Base-by-base conservation (phyloP, 2,329 filamentous ascomycete species). In the Aspergillus phoenicis region DNA sequence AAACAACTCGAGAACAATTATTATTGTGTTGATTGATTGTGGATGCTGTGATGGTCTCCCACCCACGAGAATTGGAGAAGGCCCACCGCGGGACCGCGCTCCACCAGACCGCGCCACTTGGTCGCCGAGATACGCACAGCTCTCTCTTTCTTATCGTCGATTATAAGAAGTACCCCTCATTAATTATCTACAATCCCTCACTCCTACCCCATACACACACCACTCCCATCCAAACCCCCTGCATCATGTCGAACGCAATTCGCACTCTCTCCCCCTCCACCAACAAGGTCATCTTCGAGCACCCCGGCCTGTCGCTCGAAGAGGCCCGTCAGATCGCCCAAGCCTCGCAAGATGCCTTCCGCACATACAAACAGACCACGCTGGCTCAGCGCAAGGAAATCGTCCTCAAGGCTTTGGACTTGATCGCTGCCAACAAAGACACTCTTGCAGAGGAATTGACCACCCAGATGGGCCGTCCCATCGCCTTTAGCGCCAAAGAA, bases 381-480 rank as follows among this genome's bases (percentile, higher is more conserved):
- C 83, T 97, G 47, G 78, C 83, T 36, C 85, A 93, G 64, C 86
- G 93, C 55, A 89, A 95, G 75, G 83, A 83, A n/a, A 93, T 96
- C 65, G 85, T 97, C 69, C 87, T 86, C 73, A 91, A 90, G 70
- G 93, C 92, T 1, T 79, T 97, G 38, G 84, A 89, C 64, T 78
- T 91, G 7, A 82, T 97, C 33, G 78, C 81, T 8, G 84, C 86
- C 20, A 87, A 87, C 71, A 85, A 91, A 75, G 89, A 93, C 84
- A 89, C 88, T 60, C 82, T 97, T 41, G 92, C 89, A 5, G 84
- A 86, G 68, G 92, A 96, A 74, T 81, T 97, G 62, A 96, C 92
- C 0, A 86, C 89, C 69, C 93, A 97, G 80, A 97, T 97, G 92
- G 93, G 93, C 39, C 85, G 93, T 24, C 93, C 93, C 24, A 96